Conservation (phyloP, 176 grass and related monocot species). For the Tillandsia fasciculata region DNA sequence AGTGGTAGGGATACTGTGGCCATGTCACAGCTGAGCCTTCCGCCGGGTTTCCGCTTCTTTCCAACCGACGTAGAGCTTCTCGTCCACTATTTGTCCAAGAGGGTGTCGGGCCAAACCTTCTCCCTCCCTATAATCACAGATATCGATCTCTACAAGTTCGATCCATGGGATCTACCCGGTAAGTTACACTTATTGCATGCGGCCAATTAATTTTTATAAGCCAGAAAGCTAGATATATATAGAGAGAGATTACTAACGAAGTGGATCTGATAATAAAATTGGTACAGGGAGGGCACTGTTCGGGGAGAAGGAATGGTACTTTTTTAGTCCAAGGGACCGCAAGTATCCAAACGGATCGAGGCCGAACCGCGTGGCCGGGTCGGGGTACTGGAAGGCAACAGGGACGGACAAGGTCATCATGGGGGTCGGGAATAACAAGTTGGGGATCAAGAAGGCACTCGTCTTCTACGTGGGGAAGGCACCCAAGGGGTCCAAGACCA, state of each 20-base stretch:
- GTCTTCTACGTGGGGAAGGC: conserved; percentile 3
- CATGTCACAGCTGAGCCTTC: not conserved
- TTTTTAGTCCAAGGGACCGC: not conserved
- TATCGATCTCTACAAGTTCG: conserved; percentile 4
- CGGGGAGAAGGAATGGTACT: not conserved
- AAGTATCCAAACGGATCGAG: conserved; percentile 1
- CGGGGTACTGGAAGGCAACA: not conserved
- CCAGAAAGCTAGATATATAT: too few relatives aligned
- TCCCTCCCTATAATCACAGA: not conserved
- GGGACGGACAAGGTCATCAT: conserved; percentile 2
- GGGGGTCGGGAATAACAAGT: not conserved
- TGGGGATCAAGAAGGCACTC: conserved; percentile 1
- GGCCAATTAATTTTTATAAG: too few relatives aligned
- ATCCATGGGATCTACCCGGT: conserved; percentile 2
- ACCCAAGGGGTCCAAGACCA: conserved; percentile 4
- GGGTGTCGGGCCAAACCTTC: not conserved
- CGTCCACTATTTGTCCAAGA: conserved; percentile 2
- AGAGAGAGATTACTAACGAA: too few relatives aligned
- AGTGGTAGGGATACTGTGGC: too few relatives aligned
- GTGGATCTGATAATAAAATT: not conserved
- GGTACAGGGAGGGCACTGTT: not conserved
- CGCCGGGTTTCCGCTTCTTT: conserved; percentile 2
- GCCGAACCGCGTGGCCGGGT: not conserved
- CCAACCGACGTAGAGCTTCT: conserved; percentile 1
- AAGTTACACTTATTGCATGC: not conserved